These are phyloP conservation scores for Colletotrichum sojae DNA, from an alignment of 2,329 filamentous ascomycete species.

Conservation along the genomic window DNA sequence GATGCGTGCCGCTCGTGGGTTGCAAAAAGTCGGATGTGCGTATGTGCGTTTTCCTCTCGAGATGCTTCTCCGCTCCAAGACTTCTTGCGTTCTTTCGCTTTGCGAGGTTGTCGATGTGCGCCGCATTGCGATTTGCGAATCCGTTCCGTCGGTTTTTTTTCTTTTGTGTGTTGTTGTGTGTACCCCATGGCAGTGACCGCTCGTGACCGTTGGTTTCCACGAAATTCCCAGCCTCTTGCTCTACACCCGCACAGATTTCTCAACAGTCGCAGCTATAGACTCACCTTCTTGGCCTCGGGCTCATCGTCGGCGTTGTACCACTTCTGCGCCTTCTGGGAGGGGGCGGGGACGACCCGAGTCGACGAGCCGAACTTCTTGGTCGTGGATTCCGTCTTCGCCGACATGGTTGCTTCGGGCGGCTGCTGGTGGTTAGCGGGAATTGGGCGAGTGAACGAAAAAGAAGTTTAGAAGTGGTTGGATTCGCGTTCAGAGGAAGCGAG, in stretches of 20 bases:
- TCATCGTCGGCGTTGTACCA: slow-evolving; percentile 99
- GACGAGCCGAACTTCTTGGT: slow-evolving; percentile 99
- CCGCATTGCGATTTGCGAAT: slow-evolving; percentile 16
- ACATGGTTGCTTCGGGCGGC: slow-evolving; percentile 68
- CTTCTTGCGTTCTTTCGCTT: background rate
- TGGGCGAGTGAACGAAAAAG: slow-evolving; percentile 46
- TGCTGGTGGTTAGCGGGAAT: slow-evolving; percentile 41
- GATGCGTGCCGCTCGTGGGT: background rate
- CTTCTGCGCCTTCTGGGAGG: slow-evolving; percentile 95
- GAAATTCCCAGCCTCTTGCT: slow-evolving; percentile 7
- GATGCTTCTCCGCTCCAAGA: background rate
- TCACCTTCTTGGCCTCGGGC: slow-evolving; percentile 91
- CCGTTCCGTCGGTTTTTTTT: background rate
- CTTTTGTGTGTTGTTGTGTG: background rate
- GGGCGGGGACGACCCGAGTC: slow-evolving; percentile 89
- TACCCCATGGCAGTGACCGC: slow-evolving; percentile 11
- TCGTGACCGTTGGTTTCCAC: slow-evolving; percentile 26
- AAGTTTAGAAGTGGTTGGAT: slow-evolving; percentile 34
- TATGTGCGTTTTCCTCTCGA: background rate
- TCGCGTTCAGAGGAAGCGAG: slow-evolving; percentile 34
- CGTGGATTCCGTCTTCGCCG: slow-evolving; percentile 77
- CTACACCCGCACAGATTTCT: slow-evolving; percentile 1
- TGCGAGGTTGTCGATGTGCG: slow-evolving; percentile 15
- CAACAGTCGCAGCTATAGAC: slow-evolving; percentile 59
- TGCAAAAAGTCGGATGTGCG: background rate